Evolutionary conservation across 2,329 filamentous ascomycete genomes (phyloP).

Genomic region (Lecanicillium sp.): DNA sequence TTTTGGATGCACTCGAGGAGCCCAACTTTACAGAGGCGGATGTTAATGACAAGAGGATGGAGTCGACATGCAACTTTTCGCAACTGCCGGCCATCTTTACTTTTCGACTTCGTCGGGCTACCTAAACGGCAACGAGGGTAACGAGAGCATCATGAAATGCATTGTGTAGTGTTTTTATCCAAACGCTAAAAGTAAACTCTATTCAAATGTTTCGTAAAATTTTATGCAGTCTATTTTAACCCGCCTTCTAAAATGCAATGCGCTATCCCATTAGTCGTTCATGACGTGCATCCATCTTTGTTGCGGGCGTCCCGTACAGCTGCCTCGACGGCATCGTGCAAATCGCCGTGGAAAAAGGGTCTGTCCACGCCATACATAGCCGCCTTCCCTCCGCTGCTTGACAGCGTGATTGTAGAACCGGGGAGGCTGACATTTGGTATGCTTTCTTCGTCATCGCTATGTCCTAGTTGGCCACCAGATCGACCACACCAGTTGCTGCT

Average conservation of each 20-base stretch:
- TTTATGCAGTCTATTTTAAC: not conserved
- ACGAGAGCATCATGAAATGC: too few relatives aligned
- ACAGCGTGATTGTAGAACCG: not conserved
- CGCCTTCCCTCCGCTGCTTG: slow-evolving; percentile 9
- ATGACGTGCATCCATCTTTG: slow-evolving; percentile 4
- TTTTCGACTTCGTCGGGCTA: slow-evolving; percentile 7
- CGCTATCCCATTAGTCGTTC: not conserved
- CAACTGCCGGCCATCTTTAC: slow-evolving; percentile 26
- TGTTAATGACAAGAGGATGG: slow-evolving; percentile 16
- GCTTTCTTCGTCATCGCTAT: slow-evolving; percentile 11
- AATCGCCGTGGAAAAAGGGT: slow-evolving; percentile 40
- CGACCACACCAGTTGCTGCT: not conserved
- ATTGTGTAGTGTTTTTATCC: not conserved
- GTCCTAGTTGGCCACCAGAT: slow-evolving; percentile 1
- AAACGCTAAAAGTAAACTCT: not conserved
- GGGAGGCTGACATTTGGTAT: slow-evolving; percentile 2
- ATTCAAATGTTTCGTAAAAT: not conserved
- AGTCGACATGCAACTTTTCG: slow-evolving; percentile 29
- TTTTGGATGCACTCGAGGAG: slow-evolving; percentile 39
- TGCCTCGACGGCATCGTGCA: slow-evolving; percentile 32
- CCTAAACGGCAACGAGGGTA: not conserved
- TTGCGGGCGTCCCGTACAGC: slow-evolving; percentile 20
- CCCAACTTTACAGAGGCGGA: slow-evolving; percentile 33
- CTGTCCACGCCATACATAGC: slow-evolving; percentile 33
- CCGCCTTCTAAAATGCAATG: not conserved